Evolutionary conservation across 768 basidiomycete species (phyloP), one percentile per base, ranked within the genome.

Genomic region (Mycena albidolilacea): DNA sequence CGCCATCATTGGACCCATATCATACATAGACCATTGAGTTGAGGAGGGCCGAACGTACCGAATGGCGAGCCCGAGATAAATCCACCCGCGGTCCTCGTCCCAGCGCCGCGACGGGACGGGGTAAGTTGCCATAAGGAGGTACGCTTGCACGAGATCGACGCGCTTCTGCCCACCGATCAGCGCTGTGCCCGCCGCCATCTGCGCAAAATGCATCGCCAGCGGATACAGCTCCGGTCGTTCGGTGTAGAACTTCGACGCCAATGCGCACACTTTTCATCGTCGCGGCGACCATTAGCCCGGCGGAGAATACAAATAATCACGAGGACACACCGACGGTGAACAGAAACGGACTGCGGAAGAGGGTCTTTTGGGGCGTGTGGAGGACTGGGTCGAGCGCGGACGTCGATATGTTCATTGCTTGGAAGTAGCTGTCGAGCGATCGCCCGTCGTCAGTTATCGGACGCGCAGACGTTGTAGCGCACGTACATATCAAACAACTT

Each of bases 11-110:
- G 60, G 35, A 77, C 63, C 62, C 23, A 2, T 23, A 23, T 23
- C 23, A 23, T 23, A 23, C 23, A 23, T 23, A 23, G 23, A 23
- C 23, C 23, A 2, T 23, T 23, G 75, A 39, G 41, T 57, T 19
- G 15, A 38, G 17, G 58, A 38, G 37, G 17, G 10, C 15, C 12
- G 46, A 12, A 72, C 83, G 38, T 76, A 93, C 94, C 95, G 87
- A 71, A 97, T 96, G 10, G 95, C 96, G 37, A 97, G 85, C 7
- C 96, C 96, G 30, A 97, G 91, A 80, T 94, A 96, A 58, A 97
- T 81, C 94, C 95, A 98, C 64, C 92, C 92, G 37, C 95, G 88
- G 78, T 97, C 95, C 75, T 97, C 95, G 78, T 97, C 95, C 92
- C 95, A 97, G 39, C 91, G 89, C 62, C 90, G 88, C 0, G 91